Evolutionary conservation across 208 protist species (phyloP), one percentile per base, ranked within the genome.

Genomic region (Lotmaria passim): DNA sequence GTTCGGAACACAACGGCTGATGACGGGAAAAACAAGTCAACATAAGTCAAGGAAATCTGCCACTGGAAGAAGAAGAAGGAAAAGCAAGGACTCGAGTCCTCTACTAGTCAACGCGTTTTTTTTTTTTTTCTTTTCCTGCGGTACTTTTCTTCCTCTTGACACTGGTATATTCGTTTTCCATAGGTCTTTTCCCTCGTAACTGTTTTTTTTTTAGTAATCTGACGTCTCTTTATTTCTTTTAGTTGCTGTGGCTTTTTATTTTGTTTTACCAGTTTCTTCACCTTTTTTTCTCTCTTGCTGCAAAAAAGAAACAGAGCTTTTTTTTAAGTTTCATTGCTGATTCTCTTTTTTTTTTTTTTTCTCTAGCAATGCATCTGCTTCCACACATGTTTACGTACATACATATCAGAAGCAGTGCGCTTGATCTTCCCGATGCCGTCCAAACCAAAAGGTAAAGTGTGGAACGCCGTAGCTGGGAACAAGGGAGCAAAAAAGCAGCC

Each of bases 261-360:
- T 52, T 53, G 10, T 5, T 24, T 61, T 12, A 36, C 30, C 5
- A 15, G 21, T 47, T 47, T 47, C 56, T 15, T 47, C 36, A 30
- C 23, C 39, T 47, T 56, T 56, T n/a, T 6, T 56, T 56, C 7
- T 33, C 6, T 3, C 17, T 0, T 21, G 17, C 21, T 56, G 17
- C 38, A 31, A 8, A 21, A 14, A 41, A 31, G 8, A 14, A 41
- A 17, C 30, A 17, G 4, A 38, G 31, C 53, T 10, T 43, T 47
- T 21, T 61, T 47, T 28, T 47, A 34, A 12, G 24, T 47, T 61
- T 6, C 56, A 21, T 34, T 28, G 7, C 56, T 33, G 8, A 14
- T 31, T 56, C 21, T 56, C 7, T 36, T 61, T 26, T 36, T 61
- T 26, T 30, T 11, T 43, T 43, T 15, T 61, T 47, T 28, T 61